Evolutionary conservation across 2,329 filamentous ascomycete species (phyloP), one percentile per base, ranked within the genome.

Genomic region (Talaromyces albobiverticillius): DNA sequence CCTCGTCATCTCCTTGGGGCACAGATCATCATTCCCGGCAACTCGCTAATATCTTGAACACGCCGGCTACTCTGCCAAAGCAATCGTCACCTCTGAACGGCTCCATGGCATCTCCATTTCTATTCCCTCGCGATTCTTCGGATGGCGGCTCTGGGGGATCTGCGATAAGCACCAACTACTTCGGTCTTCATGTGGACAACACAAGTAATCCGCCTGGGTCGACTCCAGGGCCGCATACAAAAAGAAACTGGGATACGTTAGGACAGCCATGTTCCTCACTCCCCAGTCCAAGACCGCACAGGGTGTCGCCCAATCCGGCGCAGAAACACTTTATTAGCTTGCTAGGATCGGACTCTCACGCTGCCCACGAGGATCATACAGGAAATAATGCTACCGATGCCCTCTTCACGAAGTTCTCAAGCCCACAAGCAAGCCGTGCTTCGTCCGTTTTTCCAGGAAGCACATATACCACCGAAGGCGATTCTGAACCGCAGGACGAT

Each of bases 101-200:
- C 59, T 81, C 85, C 64, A 67, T 76, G 20, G 72, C 79, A 31
- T 77, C 82, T 2, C 81, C 82, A 5, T 79, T 75, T 57, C 66
- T 79, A 5, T 80, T 81, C 29, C 45, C 64, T 4, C 75, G 78
- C 38, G 66, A 65, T 58, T 73, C 80, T 1, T 75, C 84, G 9
- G 60, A 62, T 29, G 31, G 52, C 22, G 51, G 41, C 32, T 56
- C 58, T 57, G 60, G 67, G 60, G 59, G 59, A 41, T 62, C 65
- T 47, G 65, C 70, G 18, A 69, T 79, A 22, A 93, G 89, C 67
- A 89, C 90, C 11, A 95, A 92, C 68, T 96, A 96, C 71, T 96
- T 96, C 68, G 89, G 88, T 53, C 82, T 95, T 56, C 77, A 85
- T 26, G 75, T 89, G 58, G 85, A 90, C 41, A 65, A 61, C 55